These are phyloP conservation scores for Rickenella mellea DNA, from an alignment of 768 basidiomycete genomes.

Conservation along the genomic window DNA sequence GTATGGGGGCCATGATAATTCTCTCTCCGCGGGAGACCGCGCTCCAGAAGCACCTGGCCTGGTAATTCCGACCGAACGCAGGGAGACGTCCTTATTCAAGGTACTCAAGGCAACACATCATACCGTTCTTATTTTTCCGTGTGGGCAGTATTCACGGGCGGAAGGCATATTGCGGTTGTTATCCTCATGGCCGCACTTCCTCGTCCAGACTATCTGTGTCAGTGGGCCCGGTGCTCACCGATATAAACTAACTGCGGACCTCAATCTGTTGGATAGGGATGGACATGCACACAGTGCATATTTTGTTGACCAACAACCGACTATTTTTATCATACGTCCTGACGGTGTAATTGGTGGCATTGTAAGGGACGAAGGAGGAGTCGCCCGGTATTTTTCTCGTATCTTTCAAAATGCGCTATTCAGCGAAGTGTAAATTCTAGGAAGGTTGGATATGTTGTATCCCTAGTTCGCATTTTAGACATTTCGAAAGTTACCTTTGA, in stretches of 20 bases:
- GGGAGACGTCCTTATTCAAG: slow-evolving; percentile 22
- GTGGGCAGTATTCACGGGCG: slow-evolving; percentile 5
- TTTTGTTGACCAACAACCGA: not conserved
- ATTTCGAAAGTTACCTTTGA: too few species aligned
- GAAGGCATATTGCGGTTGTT: not conserved
- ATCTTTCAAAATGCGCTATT: too few species aligned
- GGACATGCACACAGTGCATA: slow-evolving; percentile 11
- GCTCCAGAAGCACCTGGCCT: slow-evolving; percentile 35
- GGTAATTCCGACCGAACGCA: slow-evolving; percentile 6
- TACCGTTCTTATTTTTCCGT: slow-evolving; percentile 31
- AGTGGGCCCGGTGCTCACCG: not conserved
- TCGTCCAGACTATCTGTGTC: not conserved
- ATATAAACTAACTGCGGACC: not conserved
- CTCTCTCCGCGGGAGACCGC: slow-evolving; percentile 32
- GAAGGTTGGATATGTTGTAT: too few species aligned
- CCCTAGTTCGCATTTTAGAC: too few species aligned
- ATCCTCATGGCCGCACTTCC: not conserved
- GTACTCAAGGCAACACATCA: slow-evolving; percentile 26
- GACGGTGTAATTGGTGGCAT: slow-evolving; percentile 12
- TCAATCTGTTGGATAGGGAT: slow-evolving; percentile 1
- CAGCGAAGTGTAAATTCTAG: too few species aligned
- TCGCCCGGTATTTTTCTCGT: slow-evolving; percentile 8
- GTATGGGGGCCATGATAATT: slow-evolving; percentile 15
- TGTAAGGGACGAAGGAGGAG: not conserved
- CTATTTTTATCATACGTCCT: slow-evolving; percentile 11